Conservation (phyloP, 257 asterid genomes). For the Jacaranda copaia region DNA sequence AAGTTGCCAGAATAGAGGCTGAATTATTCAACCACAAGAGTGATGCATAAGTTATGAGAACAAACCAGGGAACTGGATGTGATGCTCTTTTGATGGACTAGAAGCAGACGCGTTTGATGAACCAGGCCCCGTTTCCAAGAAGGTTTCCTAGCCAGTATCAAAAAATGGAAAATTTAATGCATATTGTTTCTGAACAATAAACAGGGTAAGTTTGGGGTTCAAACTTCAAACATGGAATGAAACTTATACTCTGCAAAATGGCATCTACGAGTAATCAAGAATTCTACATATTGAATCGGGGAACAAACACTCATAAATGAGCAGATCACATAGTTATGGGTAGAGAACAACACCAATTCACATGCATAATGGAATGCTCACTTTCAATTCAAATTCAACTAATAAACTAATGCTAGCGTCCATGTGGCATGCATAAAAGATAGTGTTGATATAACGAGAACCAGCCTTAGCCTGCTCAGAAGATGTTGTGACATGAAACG, state of each 20-base stretch:
- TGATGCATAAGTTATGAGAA: conserved; percentile 22
- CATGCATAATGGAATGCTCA: background rate
- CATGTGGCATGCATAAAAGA: background rate
- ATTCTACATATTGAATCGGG: background rate
- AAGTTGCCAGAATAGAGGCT: background rate
- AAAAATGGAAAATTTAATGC: conserved; percentile 1
- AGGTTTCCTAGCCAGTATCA: conserved; percentile 46
- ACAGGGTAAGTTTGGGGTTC: background rate
- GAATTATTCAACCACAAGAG: background rate
- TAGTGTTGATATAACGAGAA: background rate
- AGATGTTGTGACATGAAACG: background rate
- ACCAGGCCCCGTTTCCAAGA: conserved; percentile 48
- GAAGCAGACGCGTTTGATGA: conserved; percentile 58
- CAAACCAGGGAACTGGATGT: conserved; percentile 66
- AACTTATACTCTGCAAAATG: background rate
- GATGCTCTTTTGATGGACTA: conserved; percentile 54
- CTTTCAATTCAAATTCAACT: conserved; percentile 4
- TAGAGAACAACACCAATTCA: too few species aligned
- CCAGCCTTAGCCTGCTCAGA: background rate
- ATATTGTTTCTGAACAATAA: background rate
- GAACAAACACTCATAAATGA: background rate
- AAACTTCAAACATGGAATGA: background rate
- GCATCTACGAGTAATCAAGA: background rate
- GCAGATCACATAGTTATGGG: too few species aligned
- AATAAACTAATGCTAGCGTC: background rate